Percentiles rank a stretch among this genome's conserved stretches.
phyloP scores from a whole-genome alignment of 2,329 filamentous ascomycete genomes.

The Clathrospora elynae region DNA sequence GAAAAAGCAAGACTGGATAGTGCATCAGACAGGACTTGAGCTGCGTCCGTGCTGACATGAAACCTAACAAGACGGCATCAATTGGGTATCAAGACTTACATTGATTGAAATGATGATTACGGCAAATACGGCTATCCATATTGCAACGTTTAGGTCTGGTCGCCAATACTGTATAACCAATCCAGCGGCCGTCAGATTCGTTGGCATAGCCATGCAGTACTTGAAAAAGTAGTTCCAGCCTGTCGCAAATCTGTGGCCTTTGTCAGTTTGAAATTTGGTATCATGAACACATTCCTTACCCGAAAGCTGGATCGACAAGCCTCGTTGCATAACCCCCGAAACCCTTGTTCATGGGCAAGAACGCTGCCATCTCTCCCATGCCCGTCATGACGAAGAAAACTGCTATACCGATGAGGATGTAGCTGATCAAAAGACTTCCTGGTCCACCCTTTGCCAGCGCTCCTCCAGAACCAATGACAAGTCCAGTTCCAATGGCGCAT shows the following conservation, averaged over 20 bases:
- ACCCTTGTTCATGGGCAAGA: conserved; percentile 58
- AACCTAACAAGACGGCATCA: too few species aligned
- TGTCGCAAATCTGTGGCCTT: conserved; percentile 21
- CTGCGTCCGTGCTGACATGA: too few species aligned
- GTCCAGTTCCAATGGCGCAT: conserved; percentile 60
- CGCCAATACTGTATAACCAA: conserved; percentile 78
- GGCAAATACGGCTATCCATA: conserved; percentile 18
- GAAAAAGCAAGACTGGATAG: too few species aligned
- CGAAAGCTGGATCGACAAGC: conserved; percentile 57
- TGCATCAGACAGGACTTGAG: too few species aligned
- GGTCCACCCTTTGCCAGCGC: conserved; percentile 60
- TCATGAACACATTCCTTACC: too few species aligned
- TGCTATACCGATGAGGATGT: conserved; percentile 57
- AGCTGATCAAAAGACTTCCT: conserved; percentile 59
- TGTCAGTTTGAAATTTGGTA: too few species aligned
- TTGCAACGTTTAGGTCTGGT: conserved; percentile 12
- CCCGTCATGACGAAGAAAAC: conserved; percentile 59
- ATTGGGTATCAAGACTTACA: not conserved
- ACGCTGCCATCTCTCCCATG: conserved; percentile 57
- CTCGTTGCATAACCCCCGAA: conserved; percentile 59
- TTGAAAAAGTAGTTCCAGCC: conserved; percentile 23
- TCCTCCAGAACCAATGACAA: conserved; percentile 61
- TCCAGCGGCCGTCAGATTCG: conserved; percentile 70
- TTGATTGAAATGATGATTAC: conserved; percentile 17
- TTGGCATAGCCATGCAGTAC: conserved; percentile 6